Evolutionary conservation across 2,329 filamentous ascomycete genomes (phyloP).

Genomic region (Penicillium capsulatum): DNA sequence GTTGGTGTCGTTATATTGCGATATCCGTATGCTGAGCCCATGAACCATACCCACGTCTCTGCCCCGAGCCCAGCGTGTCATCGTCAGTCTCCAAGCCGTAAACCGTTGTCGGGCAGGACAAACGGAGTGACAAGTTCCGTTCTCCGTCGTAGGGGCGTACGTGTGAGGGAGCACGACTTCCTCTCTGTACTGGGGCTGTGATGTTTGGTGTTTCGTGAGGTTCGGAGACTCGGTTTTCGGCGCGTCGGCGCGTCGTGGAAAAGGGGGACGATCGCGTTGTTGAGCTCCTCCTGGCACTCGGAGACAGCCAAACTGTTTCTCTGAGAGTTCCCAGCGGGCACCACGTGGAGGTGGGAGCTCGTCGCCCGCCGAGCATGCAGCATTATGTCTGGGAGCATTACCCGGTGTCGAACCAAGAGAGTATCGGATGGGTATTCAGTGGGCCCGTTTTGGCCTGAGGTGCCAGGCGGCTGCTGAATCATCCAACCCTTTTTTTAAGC

Average conservation of each 20-base stretch:
- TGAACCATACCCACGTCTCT: slow-evolving; percentile 3
- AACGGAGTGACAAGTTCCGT: slow-evolving; percentile 4
- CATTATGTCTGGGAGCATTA: too few species aligned
- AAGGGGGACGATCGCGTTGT: slow-evolving; percentile 1
- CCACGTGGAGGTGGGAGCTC: slow-evolving; percentile 4
- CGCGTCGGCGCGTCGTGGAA: slow-evolving; percentile 1
- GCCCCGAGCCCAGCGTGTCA: background rate
- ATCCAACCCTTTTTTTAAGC: too few species aligned
- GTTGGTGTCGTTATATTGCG: slow-evolving; percentile 1
- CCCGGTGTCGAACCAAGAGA: too few species aligned
- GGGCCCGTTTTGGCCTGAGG: too few species aligned
- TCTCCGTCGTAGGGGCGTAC: slow-evolving; percentile 3
- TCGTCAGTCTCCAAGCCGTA: slow-evolving; percentile 3
- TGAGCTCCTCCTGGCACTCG: slow-evolving; percentile 2
- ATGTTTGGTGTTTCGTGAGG: slow-evolving; percentile 2
- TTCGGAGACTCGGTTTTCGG: slow-evolving; percentile 2
- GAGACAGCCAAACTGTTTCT: slow-evolving; percentile 4
- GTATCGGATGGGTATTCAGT: too few species aligned
- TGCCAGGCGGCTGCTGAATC: too few species aligned
- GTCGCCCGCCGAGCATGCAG: too few species aligned
- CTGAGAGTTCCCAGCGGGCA: slow-evolving; percentile 4
- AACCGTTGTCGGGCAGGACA: slow-evolving; percentile 6
- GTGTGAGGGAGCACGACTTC: slow-evolving; percentile 3
- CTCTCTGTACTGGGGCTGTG: slow-evolving; percentile 1
- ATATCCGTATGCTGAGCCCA: slow-evolving; percentile 2